phyloP scores from a whole-genome alignment of 2,329 filamentous ascomycete genomes.

The Biscogniauxia sp. region DNA sequence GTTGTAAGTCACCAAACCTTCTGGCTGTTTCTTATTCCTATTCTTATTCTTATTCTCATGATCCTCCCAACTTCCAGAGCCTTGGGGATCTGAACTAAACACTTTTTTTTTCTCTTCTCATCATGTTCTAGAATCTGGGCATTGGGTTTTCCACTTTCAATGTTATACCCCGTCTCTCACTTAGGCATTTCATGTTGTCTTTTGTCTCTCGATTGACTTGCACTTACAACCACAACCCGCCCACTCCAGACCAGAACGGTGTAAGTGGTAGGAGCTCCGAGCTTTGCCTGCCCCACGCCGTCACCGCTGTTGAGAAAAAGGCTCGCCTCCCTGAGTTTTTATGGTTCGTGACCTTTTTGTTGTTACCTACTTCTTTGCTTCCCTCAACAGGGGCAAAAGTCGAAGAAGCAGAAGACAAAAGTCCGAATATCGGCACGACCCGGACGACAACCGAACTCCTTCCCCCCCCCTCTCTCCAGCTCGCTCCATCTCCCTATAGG shows the following conservation, averaged over 20 bases:
- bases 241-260: neutral
- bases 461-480: too few species aligned
- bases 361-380: neutral
- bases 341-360: neutral
- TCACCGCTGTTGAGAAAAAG: neutral
- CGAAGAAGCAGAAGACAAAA: neutral
- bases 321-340: neutral
- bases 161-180: neutral
- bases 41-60: too few species aligned
- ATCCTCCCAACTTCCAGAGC: too few species aligned
- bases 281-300: neutral
- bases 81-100: too few species aligned
- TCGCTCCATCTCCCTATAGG: too few species aligned
- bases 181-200: too few species aligned
- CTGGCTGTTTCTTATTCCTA: too few species aligned
- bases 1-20: too few species aligned
- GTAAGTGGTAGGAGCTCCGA: neutral
- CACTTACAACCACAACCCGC: neutral
- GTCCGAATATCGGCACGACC: neutral
- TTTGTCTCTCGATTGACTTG: neutral
- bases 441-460: neutral
- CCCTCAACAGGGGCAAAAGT: neutral
- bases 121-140: too few species aligned
- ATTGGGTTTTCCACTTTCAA: neutral
- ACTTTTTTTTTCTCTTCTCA: too few species aligned